Evolutionary conservation across 345 rosid species (phyloP).

Genomic region (Hypericum androsaemum): DNA sequence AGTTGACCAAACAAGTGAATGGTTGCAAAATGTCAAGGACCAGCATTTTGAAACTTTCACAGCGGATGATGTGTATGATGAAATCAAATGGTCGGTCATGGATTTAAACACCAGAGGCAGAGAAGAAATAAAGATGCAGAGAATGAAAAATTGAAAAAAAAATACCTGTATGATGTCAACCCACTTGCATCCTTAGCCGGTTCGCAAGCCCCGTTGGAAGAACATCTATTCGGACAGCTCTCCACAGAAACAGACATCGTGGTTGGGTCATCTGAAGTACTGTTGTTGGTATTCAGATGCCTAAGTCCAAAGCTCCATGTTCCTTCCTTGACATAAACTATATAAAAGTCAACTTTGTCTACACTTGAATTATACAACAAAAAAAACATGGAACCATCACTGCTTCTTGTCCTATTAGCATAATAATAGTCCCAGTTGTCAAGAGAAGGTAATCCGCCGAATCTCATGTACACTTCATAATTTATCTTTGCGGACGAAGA

Average conservation of each 20-base stretch:
- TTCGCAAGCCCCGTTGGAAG: constrained; percentile 70
- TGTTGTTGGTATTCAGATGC: constrained; percentile 26
- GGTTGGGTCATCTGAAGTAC: constrained; percentile 32
- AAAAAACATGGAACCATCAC: constrained; percentile 56
- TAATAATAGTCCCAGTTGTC: constrained; percentile 72
- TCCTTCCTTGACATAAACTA: constrained; percentile 80
- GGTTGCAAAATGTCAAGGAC: no score
- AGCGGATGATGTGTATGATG: no score
- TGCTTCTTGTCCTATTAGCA: constrained; percentile 48
- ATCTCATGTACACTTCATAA: constrained; percentile 68
- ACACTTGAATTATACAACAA: constrained; percentile 52
- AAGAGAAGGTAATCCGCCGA: constrained; percentile 67
- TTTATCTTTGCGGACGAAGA: constrained; percentile 41
- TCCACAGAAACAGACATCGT: constrained; percentile 72
- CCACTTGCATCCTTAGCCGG: constrained; percentile 82
- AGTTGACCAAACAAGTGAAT: background rate
- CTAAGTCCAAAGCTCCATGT: constrained; percentile 78
- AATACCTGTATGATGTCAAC: constrained; percentile 76
- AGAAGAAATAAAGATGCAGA: background rate
- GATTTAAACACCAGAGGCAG: background rate
- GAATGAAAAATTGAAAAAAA: background rate
- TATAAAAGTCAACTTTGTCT: constrained; percentile 73
- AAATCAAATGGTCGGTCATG: no score
- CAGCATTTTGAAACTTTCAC: constrained; percentile 8
- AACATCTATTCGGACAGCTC: constrained; percentile 85